Conservation (phyloP, 2,329 filamentous ascomycete species). For the Colletotrichum somersetense region DNA sequence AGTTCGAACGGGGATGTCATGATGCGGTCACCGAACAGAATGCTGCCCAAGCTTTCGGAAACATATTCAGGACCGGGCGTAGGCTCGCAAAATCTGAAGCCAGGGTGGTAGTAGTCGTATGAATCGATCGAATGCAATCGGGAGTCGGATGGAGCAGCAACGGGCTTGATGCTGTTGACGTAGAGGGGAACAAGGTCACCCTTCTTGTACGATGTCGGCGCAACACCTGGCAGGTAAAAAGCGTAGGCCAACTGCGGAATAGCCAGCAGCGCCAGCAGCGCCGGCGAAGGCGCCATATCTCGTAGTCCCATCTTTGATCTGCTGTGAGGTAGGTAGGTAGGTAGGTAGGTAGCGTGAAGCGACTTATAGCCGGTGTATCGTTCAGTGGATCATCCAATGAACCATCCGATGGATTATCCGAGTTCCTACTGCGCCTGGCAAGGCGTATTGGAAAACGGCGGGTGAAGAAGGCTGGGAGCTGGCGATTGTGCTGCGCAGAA, state of each 20-base stretch:
- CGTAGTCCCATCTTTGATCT: slow-evolving; percentile 58
- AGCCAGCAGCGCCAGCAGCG: slow-evolving; percentile 64
- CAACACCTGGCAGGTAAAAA: slow-evolving; percentile 97
- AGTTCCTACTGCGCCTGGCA: slow-evolving; percentile 12
- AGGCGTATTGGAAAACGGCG: background rate
- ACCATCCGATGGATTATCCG: slow-evolving; percentile 5
- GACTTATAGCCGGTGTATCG: slow-evolving; percentile 37
- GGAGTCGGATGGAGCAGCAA: slow-evolving; percentile 80
- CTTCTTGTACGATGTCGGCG: slow-evolving; percentile 89
- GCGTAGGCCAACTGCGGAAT: slow-evolving; percentile 71
- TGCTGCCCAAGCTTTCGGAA: slow-evolving; percentile 92
- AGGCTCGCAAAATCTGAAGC: slow-evolving; percentile 90
- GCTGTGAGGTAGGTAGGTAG: slow-evolving; percentile 2
- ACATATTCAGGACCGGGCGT: slow-evolving; percentile 81
- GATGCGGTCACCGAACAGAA: slow-evolving; percentile 96
- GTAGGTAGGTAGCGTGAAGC: slow-evolving; percentile 17
- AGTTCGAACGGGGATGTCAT: slow-evolving; percentile 95
- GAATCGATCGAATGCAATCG: slow-evolving; percentile 93
- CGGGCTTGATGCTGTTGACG: slow-evolving; percentile 93
- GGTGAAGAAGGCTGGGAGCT: background rate
- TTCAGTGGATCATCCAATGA: too few relatives aligned
- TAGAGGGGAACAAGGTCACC: slow-evolving; percentile 86
- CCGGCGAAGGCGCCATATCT: slow-evolving; percentile 60
- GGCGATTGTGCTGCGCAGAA: slow-evolving; percentile 8
- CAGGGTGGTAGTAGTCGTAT: slow-evolving; percentile 94